Conservation (phyloP, 345 rosid genomes). For the Eucalyptus erythrocorys region DNA sequence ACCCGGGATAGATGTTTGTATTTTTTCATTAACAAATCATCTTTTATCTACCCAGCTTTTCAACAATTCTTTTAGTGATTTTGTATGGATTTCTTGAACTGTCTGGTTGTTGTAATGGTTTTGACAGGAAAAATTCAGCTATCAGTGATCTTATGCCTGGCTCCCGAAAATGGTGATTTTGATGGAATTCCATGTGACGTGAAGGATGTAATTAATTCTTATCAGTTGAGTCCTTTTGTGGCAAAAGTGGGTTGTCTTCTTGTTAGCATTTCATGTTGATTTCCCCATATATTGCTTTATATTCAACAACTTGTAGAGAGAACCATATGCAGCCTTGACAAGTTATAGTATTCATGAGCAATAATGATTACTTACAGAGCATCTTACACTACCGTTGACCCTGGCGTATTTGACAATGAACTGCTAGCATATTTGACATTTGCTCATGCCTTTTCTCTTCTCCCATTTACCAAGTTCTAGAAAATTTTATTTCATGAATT, state of each 20-base stretch:
- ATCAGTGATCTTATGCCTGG: constrained; percentile 55
- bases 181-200: constrained; percentile 29
- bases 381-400: neutral
- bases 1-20: neutral
- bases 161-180: constrained; percentile 18
- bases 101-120: neutral
- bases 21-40: neutral
- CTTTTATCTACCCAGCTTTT: neutral
- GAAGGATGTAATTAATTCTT: constrained; percentile 39
- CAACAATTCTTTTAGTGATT: neutral
- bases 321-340: neutral
- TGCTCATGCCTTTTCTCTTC: neutral
- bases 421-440: neutral
- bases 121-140: constrained; percentile 51
- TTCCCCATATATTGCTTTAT: neutral
- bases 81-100: neutral
- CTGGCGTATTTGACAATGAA: neutral
- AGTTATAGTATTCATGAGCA: neutral
- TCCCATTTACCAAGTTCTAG: neutral
- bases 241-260: constrained; percentile 48
- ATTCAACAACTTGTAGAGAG: neutral
- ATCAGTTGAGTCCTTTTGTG: constrained; percentile 72
- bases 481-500: neutral
- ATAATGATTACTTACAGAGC: neutral
- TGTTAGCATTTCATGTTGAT: neutral